Evolutionary conservation across 2,329 filamentous ascomycete genomes (phyloP), one percentile per base, ranked within the genome.

Genomic region (Alternaria alternata): DNA sequence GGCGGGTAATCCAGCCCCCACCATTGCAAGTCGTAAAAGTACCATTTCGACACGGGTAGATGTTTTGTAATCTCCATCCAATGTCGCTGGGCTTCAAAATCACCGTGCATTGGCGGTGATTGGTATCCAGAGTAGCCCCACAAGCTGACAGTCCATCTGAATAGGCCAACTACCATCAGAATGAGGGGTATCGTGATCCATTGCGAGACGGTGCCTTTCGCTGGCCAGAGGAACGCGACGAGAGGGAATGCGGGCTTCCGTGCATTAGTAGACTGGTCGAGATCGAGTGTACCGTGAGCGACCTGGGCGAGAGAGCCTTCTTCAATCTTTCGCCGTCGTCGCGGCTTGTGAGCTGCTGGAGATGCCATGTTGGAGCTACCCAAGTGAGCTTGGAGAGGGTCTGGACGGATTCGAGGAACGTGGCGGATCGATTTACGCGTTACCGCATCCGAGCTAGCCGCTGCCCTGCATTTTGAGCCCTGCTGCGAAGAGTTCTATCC

Each of bases 1-100:
- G 95, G 95, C 57, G 95, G 95, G 78, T 99, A 99, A 81, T 99
- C 95, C 67, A 99, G 85, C 0, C 96, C 96, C 95, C 95, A 99
- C 90, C 94, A 99, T 73, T 94, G 86, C 44, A 98, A 83, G 76
- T 99, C 94, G 78, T 99, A 93, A 75, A 96, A 97, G 79, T 99
- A 99, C 95, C 96, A 99, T 78, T 95, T 91, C 11, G 93, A 95
- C 38, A 96, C 85, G 14, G 95, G 95, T 2, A 99, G 84, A 61
- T 97, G 88, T 8, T 88, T 91, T 2, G 95, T 97, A 66, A 99
- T 84, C 75, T 99, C 95, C 94, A 99, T 97, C 95, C 95, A 99
- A 79, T 99, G 95, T 70, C 95, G 85, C 79, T 99, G 95, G 4
- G 96, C 95, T 82, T 99, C 95, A 80, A 97, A 99, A 79, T 99